Base-by-base conservation (phyloP, 2,329 filamentous ascomycete species). In the Talaromyces sp. region DNA sequence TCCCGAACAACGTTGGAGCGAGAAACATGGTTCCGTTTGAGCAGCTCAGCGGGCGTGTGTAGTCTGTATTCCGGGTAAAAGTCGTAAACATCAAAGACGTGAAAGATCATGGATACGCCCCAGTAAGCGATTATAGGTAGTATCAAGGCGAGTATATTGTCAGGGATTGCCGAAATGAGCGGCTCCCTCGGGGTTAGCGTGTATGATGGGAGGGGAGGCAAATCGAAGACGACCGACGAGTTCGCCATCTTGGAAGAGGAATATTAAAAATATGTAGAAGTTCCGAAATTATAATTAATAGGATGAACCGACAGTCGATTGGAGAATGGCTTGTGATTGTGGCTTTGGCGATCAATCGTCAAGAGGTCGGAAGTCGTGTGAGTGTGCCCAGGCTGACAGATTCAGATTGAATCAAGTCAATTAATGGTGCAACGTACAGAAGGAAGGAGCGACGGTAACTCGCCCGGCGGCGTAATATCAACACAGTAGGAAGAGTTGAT, bases 1-100 rank as follows among this genome's bases (percentile, higher is more conserved):
- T 97, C 93, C 72, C 89, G 87, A 62, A 93, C 84, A 3, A 96
- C 91, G 68, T 97, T 88, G 76, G 84, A 89, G 62, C 91, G 85
- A 48, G 89, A 84, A 55, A 91, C 93, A 69, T 90, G 90, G 75
- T 97, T 97, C 66, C 92, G 85, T 73, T 90, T 89, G 36, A 86
- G 72, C 62, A 97, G 88, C 75, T 97, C 93, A 54, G 91, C 91
- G 13, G 94, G 94, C 0, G 94, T 97, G 76, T 99, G 94, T 41
- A 99, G 81, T 62, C 94, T 88, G 76, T 97, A 97, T 67, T 95
- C 85, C 17, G 92, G 87, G 72, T 93, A 96, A 37, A 93, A 78
- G 73, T 97, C 90, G 75, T 87, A 86, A 59, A 86, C 79, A 75
- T 99, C 94, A 68, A 97, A 86, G 65, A 86, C 70, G 78, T 97